Evolutionary conservation across 2,329 filamentous ascomycete genomes (phyloP).

Genomic region (Rosellinia necatrix): DNA sequence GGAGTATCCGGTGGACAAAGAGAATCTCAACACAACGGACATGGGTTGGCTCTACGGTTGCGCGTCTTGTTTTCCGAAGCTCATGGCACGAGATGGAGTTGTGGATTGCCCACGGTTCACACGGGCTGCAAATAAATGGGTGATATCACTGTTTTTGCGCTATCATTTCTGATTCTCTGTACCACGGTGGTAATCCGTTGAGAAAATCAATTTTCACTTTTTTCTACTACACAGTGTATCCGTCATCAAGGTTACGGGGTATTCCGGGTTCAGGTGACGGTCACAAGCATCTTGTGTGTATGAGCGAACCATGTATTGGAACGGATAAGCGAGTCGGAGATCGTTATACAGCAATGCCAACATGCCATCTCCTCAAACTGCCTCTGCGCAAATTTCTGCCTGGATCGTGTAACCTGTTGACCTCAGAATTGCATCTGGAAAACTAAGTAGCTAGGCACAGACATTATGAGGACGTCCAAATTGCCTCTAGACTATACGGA

Average conservation of each 20-base stretch:
- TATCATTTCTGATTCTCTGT: conserved; percentile 35
- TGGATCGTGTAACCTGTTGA: neutral
- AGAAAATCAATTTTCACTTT: conserved; percentile 21
- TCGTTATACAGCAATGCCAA: conserved; percentile 17
- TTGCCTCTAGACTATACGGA: no score
- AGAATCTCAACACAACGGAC: conserved; percentile 41
- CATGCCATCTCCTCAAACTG: conserved; percentile 18
- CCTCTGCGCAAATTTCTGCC: neutral
- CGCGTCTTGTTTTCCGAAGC: conserved; percentile 38
- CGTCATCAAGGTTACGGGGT: conserved; percentile 1
- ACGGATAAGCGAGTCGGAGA: conserved; percentile 10
- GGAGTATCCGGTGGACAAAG: conserved; percentile 42
- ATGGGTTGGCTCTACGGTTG: conserved; percentile 36
- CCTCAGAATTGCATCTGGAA: neutral
- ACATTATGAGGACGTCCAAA: no score
- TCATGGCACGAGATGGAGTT: conserved; percentile 45
- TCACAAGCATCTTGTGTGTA: conserved; percentile 21
- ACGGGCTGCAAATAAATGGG: conserved; percentile 42
- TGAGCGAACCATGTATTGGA: conserved; percentile 25
- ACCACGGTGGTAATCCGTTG: conserved; percentile 26
- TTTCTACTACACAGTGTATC: conserved; percentile 7
- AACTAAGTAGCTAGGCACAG: neutral
- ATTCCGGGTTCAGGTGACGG: conserved; percentile 10
- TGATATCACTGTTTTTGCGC: conserved; percentile 34
- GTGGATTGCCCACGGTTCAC: conserved; percentile 39